Evolutionary conservation across 495 filamentous ascomycete genomes (phyloP).

Genomic region (Penicillium antarcticum): DNA sequence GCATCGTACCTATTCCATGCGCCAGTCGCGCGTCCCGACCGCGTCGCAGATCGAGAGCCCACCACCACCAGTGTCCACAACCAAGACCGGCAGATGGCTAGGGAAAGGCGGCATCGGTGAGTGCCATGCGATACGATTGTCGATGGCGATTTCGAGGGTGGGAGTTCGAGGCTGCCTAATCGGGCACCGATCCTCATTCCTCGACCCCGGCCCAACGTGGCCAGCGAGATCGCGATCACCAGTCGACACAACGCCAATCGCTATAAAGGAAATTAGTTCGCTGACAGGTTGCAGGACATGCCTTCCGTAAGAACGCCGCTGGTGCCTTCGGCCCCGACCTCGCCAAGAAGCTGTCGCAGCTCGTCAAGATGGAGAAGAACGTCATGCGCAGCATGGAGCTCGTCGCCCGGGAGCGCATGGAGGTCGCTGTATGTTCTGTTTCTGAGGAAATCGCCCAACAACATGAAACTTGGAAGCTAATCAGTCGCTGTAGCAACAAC

Average conservation of each 20-base stretch:
- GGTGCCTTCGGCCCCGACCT: slow-evolving; percentile 96
- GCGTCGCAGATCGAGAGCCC: slow-evolving; percentile 88
- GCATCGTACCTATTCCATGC: slow-evolving; percentile 99
- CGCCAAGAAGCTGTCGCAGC: slow-evolving; percentile 92
- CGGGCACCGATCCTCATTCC: slow-evolving; percentile 7
- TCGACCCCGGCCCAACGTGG: not conserved
- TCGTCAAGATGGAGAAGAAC: slow-evolving; percentile 99
- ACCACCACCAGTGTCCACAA: slow-evolving; percentile 84
- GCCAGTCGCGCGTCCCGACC: slow-evolving; percentile 90
- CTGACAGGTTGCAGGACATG: slow-evolving; percentile 70
- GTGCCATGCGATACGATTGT: slow-evolving; percentile 24
- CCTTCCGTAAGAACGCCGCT: slow-evolving; percentile 83
- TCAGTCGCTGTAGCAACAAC: slow-evolving; percentile 71
- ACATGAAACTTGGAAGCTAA: slow-evolving; percentile 10
- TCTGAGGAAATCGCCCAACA: not conserved
- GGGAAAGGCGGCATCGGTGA: slow-evolving; percentile 80
- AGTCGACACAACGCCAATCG: not conserved
- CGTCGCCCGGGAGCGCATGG: slow-evolving; percentile 93
- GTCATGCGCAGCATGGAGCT: slow-evolving; percentile 97
- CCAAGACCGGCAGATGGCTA: slow-evolving; percentile 86
- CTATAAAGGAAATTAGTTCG: not conserved
- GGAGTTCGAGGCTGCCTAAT: slow-evolving; percentile 14
- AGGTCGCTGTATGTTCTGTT: slow-evolving; percentile 74
- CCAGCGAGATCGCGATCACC: not conserved
- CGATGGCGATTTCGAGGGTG: not conserved